Evolutionary conservation across 371 early-diverging fungal species (phyloP), one percentile per base, ranked within the genome.

Genomic region (Lichtheimia corymbifera): DNA sequence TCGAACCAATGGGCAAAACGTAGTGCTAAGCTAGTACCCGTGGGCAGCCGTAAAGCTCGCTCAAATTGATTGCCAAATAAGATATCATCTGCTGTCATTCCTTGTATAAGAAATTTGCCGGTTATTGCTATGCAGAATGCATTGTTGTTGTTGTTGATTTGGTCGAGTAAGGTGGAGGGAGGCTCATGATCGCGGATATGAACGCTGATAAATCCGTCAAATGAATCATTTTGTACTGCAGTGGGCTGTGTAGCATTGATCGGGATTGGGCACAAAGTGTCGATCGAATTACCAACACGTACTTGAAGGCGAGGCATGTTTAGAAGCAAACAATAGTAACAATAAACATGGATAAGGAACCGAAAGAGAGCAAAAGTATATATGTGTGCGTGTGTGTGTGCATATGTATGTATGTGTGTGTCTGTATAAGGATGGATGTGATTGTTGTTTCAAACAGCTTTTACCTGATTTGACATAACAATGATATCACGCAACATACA

Each of bases 41-140:
- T 85, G 22, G 94, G 94, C 17, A 91, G 80, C 12, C 72, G 73
- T 30, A 91, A 51, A 0, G 86, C 83, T 49, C 79, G 69, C 63
- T 91, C 90, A 67, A 93, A 93, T 67, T 88, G 86, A 63, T 89
- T 88, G 40, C 93, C 93, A 66, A 90, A 93, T 53, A 91, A 73
- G 12, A 93, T 81, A 60, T 91, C 85, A 59, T 90, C 86, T 14
- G 87, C 86, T 0, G 83, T 73, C 9, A 27, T 4, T 74, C 80
- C 61, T 61, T 79, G 77, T 62, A 81, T 65, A 59, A 88, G 81
- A 73, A 91, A 93, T n/a, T 88, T 78, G 7, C 90, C 89, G 5
- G 70, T 77, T 18, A 91, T 71, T 67, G 89, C 88, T 58, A 93
- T 82, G 56, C 89, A 88, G 66, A 87, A 89, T 24, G 85, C 72